Percentiles rank a stretch among this genome's conserved stretches.
Conservation (phyloP, 2,329 filamentous ascomycete species). For the Trematosphaeria pertusa region DNA sequence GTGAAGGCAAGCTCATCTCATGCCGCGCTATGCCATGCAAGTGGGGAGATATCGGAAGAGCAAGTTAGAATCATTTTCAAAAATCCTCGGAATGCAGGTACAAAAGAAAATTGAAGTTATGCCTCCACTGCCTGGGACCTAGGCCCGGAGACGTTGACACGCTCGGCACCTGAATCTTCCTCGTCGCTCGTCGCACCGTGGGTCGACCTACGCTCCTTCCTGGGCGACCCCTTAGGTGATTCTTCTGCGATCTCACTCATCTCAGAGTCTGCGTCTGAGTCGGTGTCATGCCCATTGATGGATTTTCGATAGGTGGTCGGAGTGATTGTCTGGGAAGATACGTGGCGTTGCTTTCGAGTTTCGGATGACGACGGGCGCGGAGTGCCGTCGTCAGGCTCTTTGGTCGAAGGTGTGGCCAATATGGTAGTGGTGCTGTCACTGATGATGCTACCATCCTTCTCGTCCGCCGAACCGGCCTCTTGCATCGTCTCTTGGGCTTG, state of each 20-base stretch:
- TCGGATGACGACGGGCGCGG: constrained; percentile 32
- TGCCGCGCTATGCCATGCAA: too few species aligned
- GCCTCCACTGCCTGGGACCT: constrained; percentile 23
- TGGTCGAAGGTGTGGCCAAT: constrained; percentile 23
- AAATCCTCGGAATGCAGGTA: constrained; percentile 22
- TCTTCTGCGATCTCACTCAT: constrained; percentile 46
- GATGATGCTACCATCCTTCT: constrained; percentile 32
- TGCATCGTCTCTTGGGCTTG: constrained; percentile 42
- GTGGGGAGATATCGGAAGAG: too few species aligned
- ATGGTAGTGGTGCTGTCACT: constrained; percentile 32
- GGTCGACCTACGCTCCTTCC: constrained; percentile 13
- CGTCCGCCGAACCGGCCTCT: constrained; percentile 33
- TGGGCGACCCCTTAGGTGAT: constrained; percentile 26
- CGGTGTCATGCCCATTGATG: constrained; percentile 27
- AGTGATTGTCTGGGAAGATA: constrained; percentile 45
- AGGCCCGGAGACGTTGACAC: constrained; percentile 13
- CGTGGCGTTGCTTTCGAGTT: constrained; percentile 43
- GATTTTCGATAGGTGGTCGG: constrained; percentile 37
- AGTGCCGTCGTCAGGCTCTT: constrained; percentile 28
- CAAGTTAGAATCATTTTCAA: too few species aligned
- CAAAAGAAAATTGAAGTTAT: constrained; percentile 15
- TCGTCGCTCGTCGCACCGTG: constrained; percentile 21
- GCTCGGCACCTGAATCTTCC: constrained; percentile 20
- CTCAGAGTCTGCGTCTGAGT: constrained; percentile 34
- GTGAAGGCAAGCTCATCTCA: too few species aligned